Conservation (phyloP, 176 grass and related monocot species). For the Paspalum vaginatum region DNA sequence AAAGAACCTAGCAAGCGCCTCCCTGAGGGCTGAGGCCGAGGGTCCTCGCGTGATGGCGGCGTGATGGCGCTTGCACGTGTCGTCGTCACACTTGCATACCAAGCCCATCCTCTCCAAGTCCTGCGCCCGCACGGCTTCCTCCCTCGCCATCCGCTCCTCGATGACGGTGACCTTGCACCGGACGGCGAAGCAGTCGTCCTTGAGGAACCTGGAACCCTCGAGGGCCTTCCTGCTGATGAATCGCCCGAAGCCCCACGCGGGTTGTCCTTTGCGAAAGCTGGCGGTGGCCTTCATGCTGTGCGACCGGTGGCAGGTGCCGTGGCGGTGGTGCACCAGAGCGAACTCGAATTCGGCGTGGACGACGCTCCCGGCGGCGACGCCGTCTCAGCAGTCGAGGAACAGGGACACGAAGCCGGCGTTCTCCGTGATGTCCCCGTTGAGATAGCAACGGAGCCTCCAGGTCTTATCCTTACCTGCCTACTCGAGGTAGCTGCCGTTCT, state of each 20-base stretch:
- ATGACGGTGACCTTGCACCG: neutral
- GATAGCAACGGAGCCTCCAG: neutral
- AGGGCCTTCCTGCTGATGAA: neutral
- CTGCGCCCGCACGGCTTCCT: neutral
- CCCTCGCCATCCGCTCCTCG: neutral
- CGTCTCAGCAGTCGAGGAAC: neutral
- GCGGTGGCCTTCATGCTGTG: no score
- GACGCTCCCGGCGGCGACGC: neutral
- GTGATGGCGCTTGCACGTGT: neutral
- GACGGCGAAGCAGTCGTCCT: neutral
- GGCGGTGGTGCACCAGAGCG: neutral
- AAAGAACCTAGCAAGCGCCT: no score
- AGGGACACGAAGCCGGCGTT: conserved; percentile 5
- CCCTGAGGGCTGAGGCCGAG: no score
- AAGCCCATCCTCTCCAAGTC: neutral
- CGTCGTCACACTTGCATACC: neutral
- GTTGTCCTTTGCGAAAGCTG: no score
- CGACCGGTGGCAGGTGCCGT: neutral
- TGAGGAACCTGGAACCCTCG: neutral
- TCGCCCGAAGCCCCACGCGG: neutral
- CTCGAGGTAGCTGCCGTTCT: neutral
- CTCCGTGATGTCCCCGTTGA: neutral
- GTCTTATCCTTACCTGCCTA: conserved; percentile 7
- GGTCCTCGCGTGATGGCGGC: neutral
- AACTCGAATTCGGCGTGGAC: neutral